A percentile compares a stretch with the other conserved stretches of the same genome.
Conservation (phyloP, 345 rosid genomes). For the Combretum micranthum region DNA sequence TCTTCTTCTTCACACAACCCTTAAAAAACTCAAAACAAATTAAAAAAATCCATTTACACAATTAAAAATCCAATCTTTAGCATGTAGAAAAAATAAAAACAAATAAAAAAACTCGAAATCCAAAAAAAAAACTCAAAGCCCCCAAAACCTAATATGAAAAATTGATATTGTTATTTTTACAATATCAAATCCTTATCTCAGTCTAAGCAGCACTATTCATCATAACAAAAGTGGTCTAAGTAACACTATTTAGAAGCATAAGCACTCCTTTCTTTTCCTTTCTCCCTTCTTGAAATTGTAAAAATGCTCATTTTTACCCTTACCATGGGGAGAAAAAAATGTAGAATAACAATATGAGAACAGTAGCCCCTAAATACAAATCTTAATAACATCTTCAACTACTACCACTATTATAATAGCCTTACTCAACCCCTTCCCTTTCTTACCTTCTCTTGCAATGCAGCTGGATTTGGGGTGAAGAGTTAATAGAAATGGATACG, state of each 20-base stretch:
- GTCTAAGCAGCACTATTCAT: too few species aligned
- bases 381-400: constrained; percentile 73
- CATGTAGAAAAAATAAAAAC: too few species aligned
- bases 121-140: too few species aligned
- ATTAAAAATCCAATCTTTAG: too few species aligned
- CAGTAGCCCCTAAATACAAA: constrained; percentile 75
- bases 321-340: constrained; percentile 35
- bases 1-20: too few species aligned
- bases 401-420: constrained; percentile 54
- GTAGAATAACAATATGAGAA: constrained; percentile 77
- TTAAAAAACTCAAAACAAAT: too few species aligned
- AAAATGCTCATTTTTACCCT: constrained; percentile 29
- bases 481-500: constrained; percentile 64
- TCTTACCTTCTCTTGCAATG: constrained; percentile 26
- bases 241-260: constrained; percentile 78
- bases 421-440: constrained; percentile 56
- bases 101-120: too few species aligned
- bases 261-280: constrained; percentile 48
- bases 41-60: too few species aligned
- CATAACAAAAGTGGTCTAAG: too few species aligned
- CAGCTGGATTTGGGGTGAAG: constrained; percentile 31
- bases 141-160: too few species aligned
- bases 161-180: too few species aligned
- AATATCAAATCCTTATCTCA: too few species aligned
- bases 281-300: constrained; percentile 50